These are phyloP conservation scores for Candida coquimbonensis DNA, from an alignment of 805 yeast genomes.

Conservation along the genomic window DNA sequence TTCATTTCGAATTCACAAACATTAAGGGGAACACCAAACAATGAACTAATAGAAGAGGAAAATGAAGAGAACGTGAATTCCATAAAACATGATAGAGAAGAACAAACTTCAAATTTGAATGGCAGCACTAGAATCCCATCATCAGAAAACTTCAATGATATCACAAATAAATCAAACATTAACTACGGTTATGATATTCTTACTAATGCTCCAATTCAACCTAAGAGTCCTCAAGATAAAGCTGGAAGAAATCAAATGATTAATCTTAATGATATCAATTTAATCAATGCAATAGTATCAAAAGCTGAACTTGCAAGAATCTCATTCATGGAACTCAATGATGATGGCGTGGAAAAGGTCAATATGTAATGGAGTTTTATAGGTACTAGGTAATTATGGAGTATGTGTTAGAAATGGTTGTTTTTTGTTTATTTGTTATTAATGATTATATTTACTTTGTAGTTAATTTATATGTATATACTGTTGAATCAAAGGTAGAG, in stretches of 20 bases:
- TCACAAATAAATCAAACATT: neutral
- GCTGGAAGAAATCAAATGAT: neutral
- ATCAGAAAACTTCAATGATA: constrained; percentile 1
- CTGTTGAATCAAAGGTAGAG: too few relatives aligned
- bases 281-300: constrained; percentile 12
- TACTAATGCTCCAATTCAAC: neutral
- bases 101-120: neutral
- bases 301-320: constrained; percentile 18
- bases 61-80: neutral
- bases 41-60: neutral
- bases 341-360: neutral
- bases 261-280: neutral
- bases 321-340: constrained; percentile 14
- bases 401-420: too few relatives aligned
- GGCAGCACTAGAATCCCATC: constrained; percentile 12
- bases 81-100: neutral
- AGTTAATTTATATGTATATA: too few relatives aligned
- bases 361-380: too few relatives aligned
- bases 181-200: neutral
- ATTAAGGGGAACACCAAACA: constrained; percentile 1
- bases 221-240: neutral
- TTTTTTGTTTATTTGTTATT: too few relatives aligned
- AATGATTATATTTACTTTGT: too few relatives aligned
- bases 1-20: neutral
- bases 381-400: too few relatives aligned